A percentile compares a stretch with the other conserved stretches of the same genome.
phyloP scores from a whole-genome alignment of 257 asterid species.

The Forsythia viridissima region DNA sequence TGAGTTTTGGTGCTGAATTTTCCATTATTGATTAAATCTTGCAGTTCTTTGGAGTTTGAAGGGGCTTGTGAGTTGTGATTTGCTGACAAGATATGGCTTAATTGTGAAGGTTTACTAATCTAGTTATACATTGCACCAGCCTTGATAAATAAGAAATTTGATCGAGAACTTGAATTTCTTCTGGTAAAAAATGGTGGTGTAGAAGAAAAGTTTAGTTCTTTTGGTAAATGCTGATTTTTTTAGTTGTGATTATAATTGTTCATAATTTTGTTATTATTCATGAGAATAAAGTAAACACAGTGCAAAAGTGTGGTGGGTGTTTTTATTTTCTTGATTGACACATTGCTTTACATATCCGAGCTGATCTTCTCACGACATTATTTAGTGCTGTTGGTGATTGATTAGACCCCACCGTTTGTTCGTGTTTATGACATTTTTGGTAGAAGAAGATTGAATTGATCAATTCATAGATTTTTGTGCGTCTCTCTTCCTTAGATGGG shows the following conservation, averaged over 20 bases:
- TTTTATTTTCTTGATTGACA: constrained; percentile 1
- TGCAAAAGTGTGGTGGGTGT: constrained; percentile 13
- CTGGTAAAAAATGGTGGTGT: constrained; percentile 1
- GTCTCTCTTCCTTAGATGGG: not conserved
- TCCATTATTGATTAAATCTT: not conserved
- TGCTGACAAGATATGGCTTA: constrained; percentile 12
- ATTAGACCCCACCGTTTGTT: not conserved
- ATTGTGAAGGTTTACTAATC: constrained; percentile 18
- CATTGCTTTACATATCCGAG: constrained; percentile 21
- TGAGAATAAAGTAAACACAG: constrained; percentile 18
- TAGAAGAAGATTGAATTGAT: not conserved
- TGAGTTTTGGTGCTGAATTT: not conserved
- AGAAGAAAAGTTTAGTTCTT: constrained; percentile 20
- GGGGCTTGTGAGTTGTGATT: constrained; percentile 14
- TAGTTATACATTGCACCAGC: constrained; percentile 13
- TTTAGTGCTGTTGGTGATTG: constrained; percentile 9
- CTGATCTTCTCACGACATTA: constrained; percentile 11
- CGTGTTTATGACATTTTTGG: not conserved
- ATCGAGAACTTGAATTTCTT: constrained; percentile 4
- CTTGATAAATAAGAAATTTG: constrained; percentile 22
- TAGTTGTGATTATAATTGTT: constrained; percentile 19
- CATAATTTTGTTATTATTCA: constrained; percentile 32
- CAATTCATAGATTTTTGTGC: not conserved
- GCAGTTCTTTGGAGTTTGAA: constrained; percentile 20
- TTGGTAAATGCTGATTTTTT: constrained; percentile 19